Evolutionary conservation across 2,329 filamentous ascomycete genomes (phyloP).

Genomic region (Aureobasidium namibiae): DNA sequence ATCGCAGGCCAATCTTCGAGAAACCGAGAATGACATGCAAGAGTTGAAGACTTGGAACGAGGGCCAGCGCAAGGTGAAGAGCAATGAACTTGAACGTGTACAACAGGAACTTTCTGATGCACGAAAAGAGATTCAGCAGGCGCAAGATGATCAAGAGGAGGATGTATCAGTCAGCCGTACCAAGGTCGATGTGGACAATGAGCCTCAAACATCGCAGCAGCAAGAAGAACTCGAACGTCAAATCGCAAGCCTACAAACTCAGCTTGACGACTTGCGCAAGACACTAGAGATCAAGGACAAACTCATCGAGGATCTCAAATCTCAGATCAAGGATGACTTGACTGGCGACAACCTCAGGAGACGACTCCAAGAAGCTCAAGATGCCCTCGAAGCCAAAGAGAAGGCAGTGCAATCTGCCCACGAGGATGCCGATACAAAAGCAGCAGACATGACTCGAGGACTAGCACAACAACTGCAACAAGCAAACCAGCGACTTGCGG

Average conservation of each 20-base stretch:
- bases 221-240: constrained; percentile 12
- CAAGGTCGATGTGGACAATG: constrained; percentile 16
- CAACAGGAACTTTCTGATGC: neutral
- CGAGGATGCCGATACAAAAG: constrained; percentile 2
- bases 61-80: neutral
- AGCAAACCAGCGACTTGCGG: neutral
- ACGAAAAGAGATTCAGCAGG: neutral
- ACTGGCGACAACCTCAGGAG: neutral
- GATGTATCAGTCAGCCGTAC: neutral
- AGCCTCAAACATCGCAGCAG: constrained; percentile 15
- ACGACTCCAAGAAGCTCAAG: constrained; percentile 2
- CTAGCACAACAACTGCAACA: constrained; percentile 1
- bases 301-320: neutral
- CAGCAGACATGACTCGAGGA: constrained; percentile 7
- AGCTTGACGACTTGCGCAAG: neutral
- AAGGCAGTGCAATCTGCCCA: neutral
- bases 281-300: neutral
- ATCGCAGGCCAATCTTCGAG: neutral
- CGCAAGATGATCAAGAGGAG: neutral
- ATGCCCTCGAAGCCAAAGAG: neutral
- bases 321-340: neutral
- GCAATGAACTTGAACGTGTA: constrained; percentile 1
- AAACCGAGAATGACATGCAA: constrained; percentile 4
- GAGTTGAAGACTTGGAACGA: neutral
- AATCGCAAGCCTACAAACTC: neutral